Base-by-base conservation (phyloP, 1,139 yeast genomes). In the Debaryomyces subglobosus region DNA sequence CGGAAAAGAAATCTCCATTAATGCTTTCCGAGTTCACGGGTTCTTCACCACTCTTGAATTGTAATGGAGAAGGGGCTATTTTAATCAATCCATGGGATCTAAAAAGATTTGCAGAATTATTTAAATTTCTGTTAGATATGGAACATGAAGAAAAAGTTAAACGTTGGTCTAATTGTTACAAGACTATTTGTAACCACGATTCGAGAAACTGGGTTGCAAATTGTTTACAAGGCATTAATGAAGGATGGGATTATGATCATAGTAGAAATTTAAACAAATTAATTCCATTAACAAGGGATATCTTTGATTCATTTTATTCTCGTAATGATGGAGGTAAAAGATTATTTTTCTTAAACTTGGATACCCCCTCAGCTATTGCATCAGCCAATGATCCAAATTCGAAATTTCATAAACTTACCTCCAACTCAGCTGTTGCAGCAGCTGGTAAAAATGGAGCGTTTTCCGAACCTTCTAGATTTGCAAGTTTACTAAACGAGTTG, bases 1-100 rank as follows among this genome's bases (percentile, higher is more conserved):
- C 77, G 25, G 84, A 81, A 37, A 79, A 81, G 53, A 84, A 87
- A 55, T 87, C 97, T 0, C 97, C 98, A 0, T 77, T 94, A 55
- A 78, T 94, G 49, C 69, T 94, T 51, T 88, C 96, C 35, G 99
- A 94, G 65, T 94, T 95, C 59, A 91, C 97, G 0, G 99, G 99
- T 1, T 88, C 97, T 12, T 96, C 98, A 0, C 78, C 86, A 2
- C 81, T 92, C 5, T 74, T 95, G 45, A 60, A 62, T 16, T 65
- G 70, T 46, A 56, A 62, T 18, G 82, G 81, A 2, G 67, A 78
- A 37, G 92, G 95, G 13, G 89, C 97, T 2, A 56, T 92, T 5
- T 67, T 90, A 40, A 85, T 92, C 37, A 95, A 94, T 62, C 99
- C 99, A 1, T 94, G 97, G 96, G 95, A 91, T 64, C 74, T 81